Conservation (phyloP, 306 rosid species). For the Sindora glabra region DNA sequence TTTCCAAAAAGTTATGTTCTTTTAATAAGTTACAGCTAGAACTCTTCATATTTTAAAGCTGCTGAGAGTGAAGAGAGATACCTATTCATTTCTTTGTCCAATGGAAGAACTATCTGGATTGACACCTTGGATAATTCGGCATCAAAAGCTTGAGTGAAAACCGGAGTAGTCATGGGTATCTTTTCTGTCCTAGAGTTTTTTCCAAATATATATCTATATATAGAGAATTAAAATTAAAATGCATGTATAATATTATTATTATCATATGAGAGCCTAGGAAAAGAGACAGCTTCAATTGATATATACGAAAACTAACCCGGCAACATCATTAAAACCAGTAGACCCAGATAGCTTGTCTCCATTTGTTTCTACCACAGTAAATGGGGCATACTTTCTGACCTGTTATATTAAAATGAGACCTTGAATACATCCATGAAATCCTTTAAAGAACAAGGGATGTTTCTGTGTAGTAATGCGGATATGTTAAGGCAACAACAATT, state of each 20-base stretch:
- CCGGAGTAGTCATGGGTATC: slow-evolving; percentile 95
- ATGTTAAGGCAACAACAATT: neutral
- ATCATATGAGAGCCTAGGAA: neutral
- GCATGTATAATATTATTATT: too few relatives aligned
- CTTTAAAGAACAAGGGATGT: neutral
- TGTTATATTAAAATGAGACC: slow-evolving; percentile 30
- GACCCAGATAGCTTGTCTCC: slow-evolving; percentile 82
- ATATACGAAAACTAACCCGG: slow-evolving; percentile 47
- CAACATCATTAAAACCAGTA: slow-evolving; percentile 67
- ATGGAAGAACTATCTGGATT: slow-evolving; percentile 85
- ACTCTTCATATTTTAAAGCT: neutral
- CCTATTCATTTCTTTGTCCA: slow-evolving; percentile 60
- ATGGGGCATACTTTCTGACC: slow-evolving; percentile 74
- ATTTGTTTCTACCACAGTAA: slow-evolving; percentile 62
- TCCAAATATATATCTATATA: slow-evolving; percentile 71
- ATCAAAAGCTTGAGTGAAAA: slow-evolving; percentile 72
- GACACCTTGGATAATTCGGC: slow-evolving; percentile 48
- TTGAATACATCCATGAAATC: neutral
- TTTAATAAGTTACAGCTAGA: neutral
- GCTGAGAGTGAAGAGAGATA: neutral
- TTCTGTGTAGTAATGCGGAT: neutral
- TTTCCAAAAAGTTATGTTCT: neutral
- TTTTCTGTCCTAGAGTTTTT: slow-evolving; percentile 71
- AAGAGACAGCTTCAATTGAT: neutral
- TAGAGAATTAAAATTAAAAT: neutral